Evolutionary conservation across 2,329 filamentous ascomycete genomes (phyloP), one percentile per base, ranked within the genome.

Genomic region (Pseudocercospora musae): DNA sequence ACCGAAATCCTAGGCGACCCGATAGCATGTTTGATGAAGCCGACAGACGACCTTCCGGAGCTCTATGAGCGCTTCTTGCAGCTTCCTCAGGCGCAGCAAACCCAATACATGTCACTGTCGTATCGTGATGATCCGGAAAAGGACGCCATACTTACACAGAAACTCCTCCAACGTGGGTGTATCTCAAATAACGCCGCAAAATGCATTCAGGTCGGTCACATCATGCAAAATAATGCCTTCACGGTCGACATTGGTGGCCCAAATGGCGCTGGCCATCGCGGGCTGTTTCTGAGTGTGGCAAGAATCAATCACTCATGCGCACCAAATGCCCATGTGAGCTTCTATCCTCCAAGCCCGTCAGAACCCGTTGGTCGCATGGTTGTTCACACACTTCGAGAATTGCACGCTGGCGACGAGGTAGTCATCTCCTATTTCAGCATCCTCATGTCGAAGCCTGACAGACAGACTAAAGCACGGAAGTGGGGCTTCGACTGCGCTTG

Each of bases 221-320:
- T 70, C 25, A 70, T 70, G 68, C 68, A 68, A 52, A 68, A 62
- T 31, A 70, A 70, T 54, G 68, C 68, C 9, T 70, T 70, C 61
- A 70, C 66, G 31, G 65, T 70, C 40, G 68, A 70, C 50, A 10
- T 66, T 6, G 58, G 56, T 6, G 63, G 67, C 55, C 63, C 63
- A 7, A 29, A 50, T 13, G 68, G 68, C 10, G 46, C 58, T 2
- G 58, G 54, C 5, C 60, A 70, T 62, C 68, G 68, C 31, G 68
- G 62, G 10, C 54, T 70, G 9, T 70, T 70, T 42, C 58, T 60
- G 4, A 58, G 56, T 29, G 55, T 69, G 11, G 67, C 68, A 4
- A 65, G 68, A 33, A 60, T 68, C 57, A 70, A 70, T 31, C 68
- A 70, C 54, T 66, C 68, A 13, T 70, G 68, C 46, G 53, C 62